Conservation (phyloP, 179 eudicot species). For the Carnegiea gigantea region DNA sequence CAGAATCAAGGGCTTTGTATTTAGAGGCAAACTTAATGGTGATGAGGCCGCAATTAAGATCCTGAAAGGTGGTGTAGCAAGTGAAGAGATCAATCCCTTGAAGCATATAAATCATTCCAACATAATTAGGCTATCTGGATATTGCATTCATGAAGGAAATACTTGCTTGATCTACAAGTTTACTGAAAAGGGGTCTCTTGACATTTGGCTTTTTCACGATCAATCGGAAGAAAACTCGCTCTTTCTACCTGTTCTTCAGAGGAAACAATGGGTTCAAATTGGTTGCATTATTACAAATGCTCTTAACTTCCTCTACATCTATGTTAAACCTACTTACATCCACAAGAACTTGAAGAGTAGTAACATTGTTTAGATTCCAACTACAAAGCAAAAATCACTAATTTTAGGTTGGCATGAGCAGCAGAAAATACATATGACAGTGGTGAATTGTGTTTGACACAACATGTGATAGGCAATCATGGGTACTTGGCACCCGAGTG, state of each 20-base stretch:
- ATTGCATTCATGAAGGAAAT: slow-evolving; percentile 60
- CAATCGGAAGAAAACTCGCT: slow-evolving; percentile 13
- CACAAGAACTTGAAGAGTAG: slow-evolving; percentile 76
- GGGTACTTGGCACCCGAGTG: slow-evolving; percentile 87
- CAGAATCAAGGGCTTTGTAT: slow-evolving; percentile 61
- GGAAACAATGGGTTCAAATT: slow-evolving; percentile 73
- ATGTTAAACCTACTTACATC: slow-evolving; percentile 61
- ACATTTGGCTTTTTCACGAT: slow-evolving; percentile 40
- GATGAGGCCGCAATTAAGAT: slow-evolving; percentile 63
- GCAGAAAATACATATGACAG: slow-evolving; percentile 30
- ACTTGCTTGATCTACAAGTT: slow-evolving; percentile 72
- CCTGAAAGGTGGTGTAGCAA: slow-evolving; percentile 59
- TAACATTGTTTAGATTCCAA: slow-evolving; percentile 57
- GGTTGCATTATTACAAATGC: slow-evolving; percentile 61
- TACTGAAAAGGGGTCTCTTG: slow-evolving; percentile 61
- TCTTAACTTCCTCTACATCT: slow-evolving; percentile 72
- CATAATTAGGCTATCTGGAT: slow-evolving; percentile 65
- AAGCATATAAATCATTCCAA: slow-evolving; percentile 67
- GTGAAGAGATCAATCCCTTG: slow-evolving; percentile 52
- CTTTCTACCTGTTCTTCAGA: slow-evolving; percentile 28
- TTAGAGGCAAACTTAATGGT: slow-evolving; percentile 52
- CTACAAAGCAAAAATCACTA: slow-evolving; percentile 58
- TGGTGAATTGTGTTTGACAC: slow-evolving; percentile 46
- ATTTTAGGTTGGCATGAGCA: slow-evolving; percentile 61
- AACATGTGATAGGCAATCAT: slow-evolving; percentile 73